Evolutionary conservation across 352 stramenopile genomes (phyloP), one percentile per base, ranked within the genome.

Genomic region (Thraustotheca clavata): DNA sequence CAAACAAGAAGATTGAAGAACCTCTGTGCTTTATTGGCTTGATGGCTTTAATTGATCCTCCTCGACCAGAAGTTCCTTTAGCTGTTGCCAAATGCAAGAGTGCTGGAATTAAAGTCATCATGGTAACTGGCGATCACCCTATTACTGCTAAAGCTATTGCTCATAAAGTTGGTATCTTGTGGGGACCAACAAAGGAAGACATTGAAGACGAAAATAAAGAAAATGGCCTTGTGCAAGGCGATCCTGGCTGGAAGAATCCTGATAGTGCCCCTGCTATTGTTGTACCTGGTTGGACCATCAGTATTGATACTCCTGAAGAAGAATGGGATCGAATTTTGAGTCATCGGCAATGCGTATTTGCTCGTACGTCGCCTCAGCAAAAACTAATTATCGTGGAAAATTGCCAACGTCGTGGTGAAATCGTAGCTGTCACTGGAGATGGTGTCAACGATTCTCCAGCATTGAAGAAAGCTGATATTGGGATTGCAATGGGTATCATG

Each of bases 371-470:
- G 14, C 96, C 96, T 8, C 77, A 98, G 67, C 84, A 98, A 60
- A 98, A 98, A 77, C 74, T 97, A 6, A 84, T 86, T 52, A 98
- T 99, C 69, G 96, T 99, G 3, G 86, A 96, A 41, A 90, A 94
- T 57, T 86, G 80, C 55, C 84, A 96, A 69, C 73, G 82, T 14
- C 71, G 70, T 26, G 90, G 89, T 8, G 79, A 96, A 36, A 88
- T 98, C 33, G 87, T 97, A 6, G 91, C 89, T 12, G 94, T 99
- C 67, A 99, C 94, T n/a, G 96, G 96, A 29, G 96, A 99, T 72
- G 96, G 96, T 73, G 96, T 99, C 14, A 99, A 99, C 69, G 96
- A 99, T 72, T 94, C 95, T 22, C 95, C 96, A 22, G 96, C 96
- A 18, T 75, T 99, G 0, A 98, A 97, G 74, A 90, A 96, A 69